Conservation (phyloP, 306 rosid species). For the Cucumis hystrix region DNA sequence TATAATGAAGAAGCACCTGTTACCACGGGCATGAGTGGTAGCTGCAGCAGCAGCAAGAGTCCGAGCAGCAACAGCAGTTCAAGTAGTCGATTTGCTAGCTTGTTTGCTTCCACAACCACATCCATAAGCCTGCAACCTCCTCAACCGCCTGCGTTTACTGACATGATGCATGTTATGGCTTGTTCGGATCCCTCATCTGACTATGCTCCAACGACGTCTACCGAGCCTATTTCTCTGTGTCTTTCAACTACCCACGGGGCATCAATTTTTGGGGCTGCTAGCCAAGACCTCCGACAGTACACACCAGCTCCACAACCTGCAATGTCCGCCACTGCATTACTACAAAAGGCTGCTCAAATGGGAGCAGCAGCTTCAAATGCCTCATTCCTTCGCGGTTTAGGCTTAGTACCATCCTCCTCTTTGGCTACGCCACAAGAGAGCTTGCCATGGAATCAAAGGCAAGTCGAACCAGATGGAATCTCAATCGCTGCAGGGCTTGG, state of each 20-base stretch:
- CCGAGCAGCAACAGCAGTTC: conserved; percentile 45
- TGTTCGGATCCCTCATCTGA: conserved; percentile 32
- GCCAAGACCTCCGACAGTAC: conserved; percentile 52
- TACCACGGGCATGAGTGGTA: conserved; percentile 21
- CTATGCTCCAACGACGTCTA: conserved; percentile 31
- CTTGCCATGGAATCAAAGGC: conserved; percentile 57
- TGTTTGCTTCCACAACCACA: conserved; percentile 61
- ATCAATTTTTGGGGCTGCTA: conserved; percentile 46
- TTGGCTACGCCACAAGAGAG: conserved; percentile 37
- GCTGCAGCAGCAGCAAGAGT: conserved; percentile 38
- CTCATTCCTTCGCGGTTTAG: conserved; percentile 66
- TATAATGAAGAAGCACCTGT: conserved; percentile 36
- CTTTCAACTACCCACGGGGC: conserved; percentile 53
- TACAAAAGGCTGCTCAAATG: conserved; percentile 95
- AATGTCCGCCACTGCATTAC: conserved; percentile 81
- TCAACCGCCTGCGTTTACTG: conserved; percentile 37
- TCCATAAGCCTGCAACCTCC: conserved; percentile 42
- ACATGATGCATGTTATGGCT: conserved; percentile 44
- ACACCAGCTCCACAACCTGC: conserved; percentile 29
- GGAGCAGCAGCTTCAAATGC: conserved; percentile 61
- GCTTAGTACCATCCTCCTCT: conserved; percentile 52
- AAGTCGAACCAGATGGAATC: conserved; percentile 32
- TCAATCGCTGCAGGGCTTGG: conserved; percentile 53
- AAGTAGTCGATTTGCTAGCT: conserved; percentile 52
- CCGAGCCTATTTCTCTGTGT: conserved; percentile 66